phyloP scores from a whole-genome alignment of 1,139 yeast genomes.

The Suhomyces panamericanus region DNA sequence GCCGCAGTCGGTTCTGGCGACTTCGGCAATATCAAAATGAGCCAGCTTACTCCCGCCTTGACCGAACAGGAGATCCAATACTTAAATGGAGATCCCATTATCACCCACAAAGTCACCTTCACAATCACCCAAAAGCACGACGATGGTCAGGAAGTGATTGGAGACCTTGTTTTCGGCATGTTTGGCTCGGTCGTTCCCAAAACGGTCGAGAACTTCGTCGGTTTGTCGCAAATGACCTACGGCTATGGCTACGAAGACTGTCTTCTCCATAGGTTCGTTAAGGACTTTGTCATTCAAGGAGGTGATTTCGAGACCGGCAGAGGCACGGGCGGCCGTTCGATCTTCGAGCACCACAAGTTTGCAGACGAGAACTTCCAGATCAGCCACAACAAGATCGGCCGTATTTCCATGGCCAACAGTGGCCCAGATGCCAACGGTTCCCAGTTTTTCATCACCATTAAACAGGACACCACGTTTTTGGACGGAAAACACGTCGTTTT shows the following conservation, averaged over 20 bases:
- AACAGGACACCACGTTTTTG: slow-evolving; percentile 25
- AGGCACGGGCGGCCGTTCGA: slow-evolving; percentile 36
- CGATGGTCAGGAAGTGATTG: slow-evolving; percentile 10
- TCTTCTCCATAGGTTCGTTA: slow-evolving; percentile 40
- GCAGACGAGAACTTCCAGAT: slow-evolving; percentile 41
- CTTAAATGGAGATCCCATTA: slow-evolving; percentile 16
- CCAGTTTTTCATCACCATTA: slow-evolving; percentile 41
- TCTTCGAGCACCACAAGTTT: slow-evolving; percentile 29
- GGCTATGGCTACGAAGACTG: slow-evolving; percentile 38
- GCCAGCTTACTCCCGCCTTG: slow-evolving; percentile 9
- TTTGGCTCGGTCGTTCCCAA: slow-evolving; percentile 33
- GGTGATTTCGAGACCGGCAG: slow-evolving; percentile 33
- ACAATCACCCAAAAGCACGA: slow-evolving; percentile 11
- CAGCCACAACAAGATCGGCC: slow-evolving; percentile 38
- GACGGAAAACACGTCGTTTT: slow-evolving; percentile 61
- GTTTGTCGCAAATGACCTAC: slow-evolving; percentile 31
- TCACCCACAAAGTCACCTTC: slow-evolving; percentile 18
- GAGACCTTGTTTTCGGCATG: slow-evolving; percentile 22
- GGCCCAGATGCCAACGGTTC: slow-evolving; percentile 46
- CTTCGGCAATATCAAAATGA: not conserved
- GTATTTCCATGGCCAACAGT: slow-evolving; percentile 46
- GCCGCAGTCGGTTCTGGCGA: not conserved
- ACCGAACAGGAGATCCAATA: slow-evolving; percentile 14
- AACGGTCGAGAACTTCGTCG: slow-evolving; percentile 41
- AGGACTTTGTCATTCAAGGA: slow-evolving; percentile 42